Conservation (phyloP, 228 moss, liverwort and hornwort genomes). For the Sphagnum magellanicum region DNA sequence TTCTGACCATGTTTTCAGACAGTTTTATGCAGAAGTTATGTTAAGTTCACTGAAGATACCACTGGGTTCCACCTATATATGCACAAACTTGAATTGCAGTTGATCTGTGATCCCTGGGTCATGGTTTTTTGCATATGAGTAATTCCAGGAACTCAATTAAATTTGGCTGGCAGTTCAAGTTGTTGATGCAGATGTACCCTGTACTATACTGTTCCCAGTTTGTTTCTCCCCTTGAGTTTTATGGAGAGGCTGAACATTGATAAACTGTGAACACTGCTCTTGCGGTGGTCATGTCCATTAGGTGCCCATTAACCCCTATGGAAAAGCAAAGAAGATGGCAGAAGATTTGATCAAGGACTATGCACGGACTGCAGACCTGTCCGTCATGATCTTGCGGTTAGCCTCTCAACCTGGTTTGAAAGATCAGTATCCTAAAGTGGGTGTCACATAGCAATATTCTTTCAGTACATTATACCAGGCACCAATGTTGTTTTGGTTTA, state of each 20-base stretch:
- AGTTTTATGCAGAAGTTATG: background rate
- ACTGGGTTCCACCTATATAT: conserved; percentile 6
- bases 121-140: background rate
- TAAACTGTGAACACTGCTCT: too few relatives aligned
- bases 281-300: background rate
- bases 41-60: conserved; percentile 1
- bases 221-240: background rate
- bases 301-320: conserved; percentile 95
- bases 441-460: too few relatives aligned
- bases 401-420: background rate
- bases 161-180: too few relatives aligned
- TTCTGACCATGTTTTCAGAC: background rate
- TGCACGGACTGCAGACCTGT: conserved; percentile 49
- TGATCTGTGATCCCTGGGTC: background rate
- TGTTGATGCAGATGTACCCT: too few relatives aligned
- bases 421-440: too few relatives aligned
- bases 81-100: too few relatives aligned
- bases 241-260: background rate
- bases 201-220: too few relatives aligned
- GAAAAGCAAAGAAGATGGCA: conserved; percentile 98
- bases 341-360: conserved; percentile 91
- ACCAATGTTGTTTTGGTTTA: too few relatives aligned
- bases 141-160: too few relatives aligned
- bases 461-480: too few relatives aligned
- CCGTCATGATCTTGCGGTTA: conserved; percentile 85